Evolutionary conservation across 257 asterid species (phyloP).

Genomic region (Primulina huaijiensis): DNA sequence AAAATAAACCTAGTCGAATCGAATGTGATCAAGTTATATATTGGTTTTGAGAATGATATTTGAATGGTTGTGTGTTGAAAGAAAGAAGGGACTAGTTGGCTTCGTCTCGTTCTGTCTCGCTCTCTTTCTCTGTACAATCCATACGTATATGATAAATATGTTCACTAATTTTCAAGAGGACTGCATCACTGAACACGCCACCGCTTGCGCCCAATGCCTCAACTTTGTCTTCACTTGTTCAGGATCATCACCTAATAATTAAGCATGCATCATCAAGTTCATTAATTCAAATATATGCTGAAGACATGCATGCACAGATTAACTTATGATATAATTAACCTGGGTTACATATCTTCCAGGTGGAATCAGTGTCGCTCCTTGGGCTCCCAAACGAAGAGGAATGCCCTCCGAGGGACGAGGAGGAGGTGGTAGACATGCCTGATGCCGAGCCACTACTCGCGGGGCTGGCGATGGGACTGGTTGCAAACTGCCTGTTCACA

Average conservation of each 20-base stretch:
- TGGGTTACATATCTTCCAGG: slow-evolving; percentile 44
- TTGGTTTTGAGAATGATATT: too few species aligned
- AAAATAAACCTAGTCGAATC: too few species aligned
- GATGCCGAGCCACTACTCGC: slow-evolving; percentile 29
- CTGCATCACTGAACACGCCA: slow-evolving; percentile 70
- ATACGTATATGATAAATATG: not conserved
- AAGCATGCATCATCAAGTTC: not conserved
- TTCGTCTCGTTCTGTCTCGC: not conserved
- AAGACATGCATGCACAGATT: not conserved
- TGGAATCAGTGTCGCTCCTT: slow-evolving; percentile 37
- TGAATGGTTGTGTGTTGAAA: not conserved
- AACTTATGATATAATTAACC: slow-evolving; percentile 15
- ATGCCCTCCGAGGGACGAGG: slow-evolving; percentile 23
- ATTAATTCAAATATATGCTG: too few species aligned
- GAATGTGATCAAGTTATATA: too few species aligned
- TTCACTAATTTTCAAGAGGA: slow-evolving; percentile 26
- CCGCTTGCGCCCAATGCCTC: slow-evolving; percentile 82
- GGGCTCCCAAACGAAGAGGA: slow-evolving; percentile 30
- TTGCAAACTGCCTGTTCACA: slow-evolving; percentile 52
- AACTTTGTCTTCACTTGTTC: slow-evolving; percentile 57
- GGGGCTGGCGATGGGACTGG: slow-evolving; percentile 56
- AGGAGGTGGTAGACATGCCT: slow-evolving; percentile 14
- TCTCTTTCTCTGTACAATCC: slow-evolving; percentile 7
- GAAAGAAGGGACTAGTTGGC: not conserved
- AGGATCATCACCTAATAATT: slow-evolving; percentile 50